Percentiles rank a stretch among this genome's conserved stretches.
These are phyloP conservation scores for Bjerkandera adusta DNA, from an alignment of 1,284 basidiomycete genomes.

Conservation along the genomic window DNA sequence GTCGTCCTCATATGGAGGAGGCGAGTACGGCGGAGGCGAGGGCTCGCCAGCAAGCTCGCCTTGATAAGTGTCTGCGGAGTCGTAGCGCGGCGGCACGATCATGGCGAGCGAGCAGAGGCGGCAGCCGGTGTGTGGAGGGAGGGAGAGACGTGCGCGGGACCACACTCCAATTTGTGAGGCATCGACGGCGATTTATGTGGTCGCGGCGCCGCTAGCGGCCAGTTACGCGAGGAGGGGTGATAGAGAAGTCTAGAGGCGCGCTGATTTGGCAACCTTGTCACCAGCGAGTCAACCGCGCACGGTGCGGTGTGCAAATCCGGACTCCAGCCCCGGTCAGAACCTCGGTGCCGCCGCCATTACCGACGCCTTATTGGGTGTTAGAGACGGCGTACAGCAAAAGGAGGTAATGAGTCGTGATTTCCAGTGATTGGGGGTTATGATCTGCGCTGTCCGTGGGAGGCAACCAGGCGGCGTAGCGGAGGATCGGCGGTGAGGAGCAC, in stretches of 20 bases:
- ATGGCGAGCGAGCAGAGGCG: neutral
- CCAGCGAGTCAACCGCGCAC: no score
- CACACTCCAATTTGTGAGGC: neutral
- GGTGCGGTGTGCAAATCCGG: no score
- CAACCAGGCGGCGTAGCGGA: no score
- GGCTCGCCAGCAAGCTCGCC: neutral
- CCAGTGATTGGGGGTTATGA: no score
- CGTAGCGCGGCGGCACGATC: neutral
- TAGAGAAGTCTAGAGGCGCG: neutral
- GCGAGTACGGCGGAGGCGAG: neutral
- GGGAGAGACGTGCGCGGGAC: neutral
- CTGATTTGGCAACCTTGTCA: no score
- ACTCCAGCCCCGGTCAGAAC: no score
- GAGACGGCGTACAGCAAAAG: no score
- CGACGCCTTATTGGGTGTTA: no score
- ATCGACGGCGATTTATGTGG: neutral
- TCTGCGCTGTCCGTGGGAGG: no score
- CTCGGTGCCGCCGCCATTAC: no score
- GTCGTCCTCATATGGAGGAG: conserved; percentile 6
- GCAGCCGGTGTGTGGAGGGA: neutral
- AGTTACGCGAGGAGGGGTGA: neutral
- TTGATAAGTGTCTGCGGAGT: neutral
- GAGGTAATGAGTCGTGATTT: no score
- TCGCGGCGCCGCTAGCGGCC: neutral
- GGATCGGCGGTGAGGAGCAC: no score